Percentiles rank a stretch among this genome's conserved stretches.
phyloP scores from a whole-genome alignment of 257 asterid genomes.

The Fraxinus pennsylvanica region DNA sequence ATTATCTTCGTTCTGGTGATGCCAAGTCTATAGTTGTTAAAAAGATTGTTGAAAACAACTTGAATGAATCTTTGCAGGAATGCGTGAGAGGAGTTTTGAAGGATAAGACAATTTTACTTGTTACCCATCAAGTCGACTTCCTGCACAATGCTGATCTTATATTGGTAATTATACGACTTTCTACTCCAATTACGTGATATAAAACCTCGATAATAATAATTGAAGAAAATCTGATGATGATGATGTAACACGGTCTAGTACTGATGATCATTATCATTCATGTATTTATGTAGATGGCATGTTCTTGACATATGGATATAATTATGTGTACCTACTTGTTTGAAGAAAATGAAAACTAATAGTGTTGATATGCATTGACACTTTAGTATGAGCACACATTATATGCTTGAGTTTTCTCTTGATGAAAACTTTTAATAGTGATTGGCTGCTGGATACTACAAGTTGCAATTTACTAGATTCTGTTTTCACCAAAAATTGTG shows the following conservation, averaged over 20 bases:
- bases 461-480: background rate
- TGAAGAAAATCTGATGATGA: background rate
- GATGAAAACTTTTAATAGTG: background rate
- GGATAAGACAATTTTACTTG: constrained; percentile 63
- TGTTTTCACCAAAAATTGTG: background rate
- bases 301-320: background rate
- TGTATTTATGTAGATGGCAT: background rate
- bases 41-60: background rate
- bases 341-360: background rate
- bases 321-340: background rate
- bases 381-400: background rate
- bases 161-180: constrained; percentile 35
- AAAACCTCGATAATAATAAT: background rate
- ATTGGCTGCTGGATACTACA: background rate
- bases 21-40: background rate
- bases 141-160: constrained; percentile 68
- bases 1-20: background rate
- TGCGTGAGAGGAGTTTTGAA: constrained; percentile 60
- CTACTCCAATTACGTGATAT: background rate
- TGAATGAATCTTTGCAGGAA: constrained; percentile 46
- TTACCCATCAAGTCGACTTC: constrained; percentile 80
- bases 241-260: background rate
- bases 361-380: background rate
- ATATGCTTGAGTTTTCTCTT: background rate
- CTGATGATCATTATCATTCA: background rate